phyloP scores from a whole-genome alignment of 1,284 basidiomycete genomes.

The Xanthoconium separans region DNA sequence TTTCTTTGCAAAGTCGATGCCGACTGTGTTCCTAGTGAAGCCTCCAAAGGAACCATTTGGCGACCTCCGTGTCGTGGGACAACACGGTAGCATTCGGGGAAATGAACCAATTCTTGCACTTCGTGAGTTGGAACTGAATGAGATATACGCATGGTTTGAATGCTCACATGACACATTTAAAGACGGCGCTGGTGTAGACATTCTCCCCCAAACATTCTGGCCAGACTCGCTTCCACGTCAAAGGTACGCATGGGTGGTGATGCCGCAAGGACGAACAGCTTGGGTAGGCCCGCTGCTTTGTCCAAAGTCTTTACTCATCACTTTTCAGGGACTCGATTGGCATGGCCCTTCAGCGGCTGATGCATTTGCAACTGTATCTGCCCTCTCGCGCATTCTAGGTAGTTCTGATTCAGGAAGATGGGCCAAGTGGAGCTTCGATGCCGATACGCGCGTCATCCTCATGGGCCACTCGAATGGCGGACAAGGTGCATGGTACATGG shows the following conservation, averaged over 20 bases:
- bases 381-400: constrained; percentile 49
- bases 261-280: constrained; percentile 70
- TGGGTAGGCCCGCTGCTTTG: constrained; percentile 51
- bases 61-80: not conserved
- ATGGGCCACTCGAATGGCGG: constrained; percentile 93
- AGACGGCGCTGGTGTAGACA: constrained; percentile 83
- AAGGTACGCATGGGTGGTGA: constrained; percentile 63
- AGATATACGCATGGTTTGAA: not conserved
- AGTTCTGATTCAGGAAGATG: constrained; percentile 33
- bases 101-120: constrained; percentile 66
- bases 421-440: constrained; percentile 41
- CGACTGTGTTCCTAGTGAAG: constrained; percentile 55
- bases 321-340: constrained; percentile 77
- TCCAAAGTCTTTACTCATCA: not conserved
- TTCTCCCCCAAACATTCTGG: constrained; percentile 57
- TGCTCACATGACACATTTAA: constrained; percentile 1
- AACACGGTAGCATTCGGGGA: constrained; percentile 7
- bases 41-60: constrained; percentile 44
- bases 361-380: constrained; percentile 55
- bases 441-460: constrained; percentile 51
- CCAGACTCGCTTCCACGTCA: constrained; percentile 57
- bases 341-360: constrained; percentile 72
- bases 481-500: constrained; percentile 83
- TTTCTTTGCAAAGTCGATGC: constrained; percentile 52
- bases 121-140: constrained; percentile 46